Base-by-base conservation (phyloP, 768 basidiomycete species). In the Rhodotorula babjevae region DNA sequence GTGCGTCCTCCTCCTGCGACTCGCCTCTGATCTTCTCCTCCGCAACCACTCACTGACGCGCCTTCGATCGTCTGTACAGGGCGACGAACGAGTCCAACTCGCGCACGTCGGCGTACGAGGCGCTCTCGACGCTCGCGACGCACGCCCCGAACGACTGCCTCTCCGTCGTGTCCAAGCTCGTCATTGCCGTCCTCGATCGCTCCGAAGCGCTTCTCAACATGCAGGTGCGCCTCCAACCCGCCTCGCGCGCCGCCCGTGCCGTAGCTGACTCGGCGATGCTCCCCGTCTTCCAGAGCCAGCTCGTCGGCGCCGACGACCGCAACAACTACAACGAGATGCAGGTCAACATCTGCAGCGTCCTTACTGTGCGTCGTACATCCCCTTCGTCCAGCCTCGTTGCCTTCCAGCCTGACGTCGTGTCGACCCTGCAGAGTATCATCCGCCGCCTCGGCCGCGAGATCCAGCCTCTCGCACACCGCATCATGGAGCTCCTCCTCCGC, bases 301-400 rank as follows among this genome's bases (percentile, higher is more conserved):
- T 98, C 68, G 84, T 99, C 52, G 96, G 96, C 57, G 84, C 88
- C 27, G 96, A 99, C 81, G 96, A 99, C 79, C 88, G 92, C 73
- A 94, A 93, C 82, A 99, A 96, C 83, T 96, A 95, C 93, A 96
- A 96, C 79, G 95, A 99, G 80, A 85, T 99, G 36, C 94, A 96
- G 81, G 89, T 92, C 82, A 96, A 95, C 82, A 85, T 97, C 77
- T 96, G 93, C 81, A 88, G 89, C 75, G 90, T 96, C 60, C 85
- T 91, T 65, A 90, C 92, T 66, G 92, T 92, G 79, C 79, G 90
- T 83, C 36, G 10, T 44, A 25, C 42, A n/a, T 31, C 0, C 25
- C n/a, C 19, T 23, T 6, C 31, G 23, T 2, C 16, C 19, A 14
- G 7, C 21, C 31, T 25, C 11, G 21, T 33, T 16, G 27, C 25